Evolutionary conservation across 768 basidiomycete genomes (phyloP), one percentile per base, ranked within the genome.

Genomic region (Pseudohyphozyma bogoriensis): DNA sequence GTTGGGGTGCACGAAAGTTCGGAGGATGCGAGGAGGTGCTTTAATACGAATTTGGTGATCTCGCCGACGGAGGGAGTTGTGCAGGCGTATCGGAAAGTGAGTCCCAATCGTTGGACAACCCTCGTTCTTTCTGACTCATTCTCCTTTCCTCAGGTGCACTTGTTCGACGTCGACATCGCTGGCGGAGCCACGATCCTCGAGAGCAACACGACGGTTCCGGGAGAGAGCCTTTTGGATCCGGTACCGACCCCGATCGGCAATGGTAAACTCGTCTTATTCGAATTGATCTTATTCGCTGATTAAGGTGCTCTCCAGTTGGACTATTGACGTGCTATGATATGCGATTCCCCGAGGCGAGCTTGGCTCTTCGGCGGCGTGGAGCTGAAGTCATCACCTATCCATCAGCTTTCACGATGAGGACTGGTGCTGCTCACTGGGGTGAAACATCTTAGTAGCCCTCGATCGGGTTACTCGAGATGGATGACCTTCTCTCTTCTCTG

Each of bases 371-470:
- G 1, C 50, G 64, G 20, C 33, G 32, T 16, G 67, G 68, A 2
- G 67, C 67, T 0, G 35, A 70, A 9, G 13, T 71, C 3, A 26
- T 71, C n/a, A 57, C 59, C 18, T 71, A 67, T 54, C 69, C 70
- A 0, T 52, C 54, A 11, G 70, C 69, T 0, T 70, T 69, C 52
- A 66, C 69, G 1, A 20, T 63, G 1, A 59, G 51, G 31, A 69
- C 67, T 0, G 70, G 68, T 37, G 31, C 54, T 20, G 63, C 70
- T 15, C 70, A 71, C 35, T 71, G 70, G 70, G 69, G 65, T 67
- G 4, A 24, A 61, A 31, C 1, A 10, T 24, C 45, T 11, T 9
- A 51, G 11, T 22, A 11, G 24, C 13, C 26, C 36, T 31, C 24
- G 31, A 13, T 11, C 18, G 42, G 45, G 10, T n/a, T n/a, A 3